A percentile compares a stretch with the other conserved stretches of the same genome.
Conservation (phyloP, 1,284 basidiomycete genomes). For the Pyrrhoderma lamaoense region DNA sequence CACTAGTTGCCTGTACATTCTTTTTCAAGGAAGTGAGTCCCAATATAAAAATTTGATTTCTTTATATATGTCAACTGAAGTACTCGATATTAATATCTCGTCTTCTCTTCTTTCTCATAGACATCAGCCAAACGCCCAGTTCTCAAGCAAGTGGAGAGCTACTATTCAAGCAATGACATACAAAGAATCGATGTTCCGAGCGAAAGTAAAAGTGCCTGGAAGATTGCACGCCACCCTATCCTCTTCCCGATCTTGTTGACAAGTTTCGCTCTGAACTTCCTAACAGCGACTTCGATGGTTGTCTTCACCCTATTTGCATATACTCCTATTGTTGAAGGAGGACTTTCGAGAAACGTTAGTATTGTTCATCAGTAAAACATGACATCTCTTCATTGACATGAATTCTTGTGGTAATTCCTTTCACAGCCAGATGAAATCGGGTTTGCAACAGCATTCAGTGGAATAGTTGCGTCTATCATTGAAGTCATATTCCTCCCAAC, state of each 20-base stretch:
- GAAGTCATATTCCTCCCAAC: constrained; percentile 34
- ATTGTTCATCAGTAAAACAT: not conserved
- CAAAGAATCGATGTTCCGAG: not conserved
- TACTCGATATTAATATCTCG: constrained; percentile 9
- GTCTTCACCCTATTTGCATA: constrained; percentile 15
- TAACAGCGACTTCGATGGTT: constrained; percentile 6
- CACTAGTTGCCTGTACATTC: constrained; percentile 12
- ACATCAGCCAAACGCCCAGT: constrained; percentile 1
- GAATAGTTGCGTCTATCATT: constrained; percentile 27
- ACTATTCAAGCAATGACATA: constrained; percentile 1
- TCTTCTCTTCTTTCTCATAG: not conserved
- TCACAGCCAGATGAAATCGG: constrained; percentile 19
- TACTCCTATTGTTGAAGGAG: constrained; percentile 15
- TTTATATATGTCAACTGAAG: too few relatives aligned
- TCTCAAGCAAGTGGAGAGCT: constrained; percentile 4
- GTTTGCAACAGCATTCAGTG: constrained; percentile 25
- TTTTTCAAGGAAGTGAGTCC: constrained; percentile 9
- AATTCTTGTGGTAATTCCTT: not conserved
- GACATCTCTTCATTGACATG: not conserved
- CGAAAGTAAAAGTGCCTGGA: not conserved
- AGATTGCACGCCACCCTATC: constrained; percentile 3
- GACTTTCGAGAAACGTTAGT: constrained; percentile 20
- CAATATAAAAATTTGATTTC: too few relatives aligned
- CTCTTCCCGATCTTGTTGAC: constrained; percentile 11
- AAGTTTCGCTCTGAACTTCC: constrained; percentile 13